phyloP scores from a whole-genome alignment of 345 rosid species.

The Boechera divaricarpa region DNA sequence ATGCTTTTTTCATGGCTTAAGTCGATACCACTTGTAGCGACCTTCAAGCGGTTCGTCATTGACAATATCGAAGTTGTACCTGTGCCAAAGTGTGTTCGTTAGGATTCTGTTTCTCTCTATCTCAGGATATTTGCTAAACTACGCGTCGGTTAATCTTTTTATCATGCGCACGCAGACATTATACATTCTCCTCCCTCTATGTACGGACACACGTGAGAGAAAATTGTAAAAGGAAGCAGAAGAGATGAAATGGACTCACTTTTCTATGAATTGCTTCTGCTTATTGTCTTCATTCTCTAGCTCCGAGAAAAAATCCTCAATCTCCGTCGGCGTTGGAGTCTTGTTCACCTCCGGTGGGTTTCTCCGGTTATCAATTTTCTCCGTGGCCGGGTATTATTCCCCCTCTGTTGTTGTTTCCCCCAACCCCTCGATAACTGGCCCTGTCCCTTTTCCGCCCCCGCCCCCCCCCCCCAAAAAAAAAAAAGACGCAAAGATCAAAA shows the following conservation, averaged over 20 bases:
- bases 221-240: neutral
- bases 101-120: slow-evolving; percentile 42
- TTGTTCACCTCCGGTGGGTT: slow-evolving; percentile 27
- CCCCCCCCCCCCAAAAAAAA: neutral
- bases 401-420: slow-evolving; percentile 40
- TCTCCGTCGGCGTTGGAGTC: slow-evolving; percentile 49
- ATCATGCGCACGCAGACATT: slow-evolving; percentile 51
- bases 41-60: slow-evolving; percentile 73
- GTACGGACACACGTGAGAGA: slow-evolving; percentile 32
- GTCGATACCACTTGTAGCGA: slow-evolving; percentile 70
- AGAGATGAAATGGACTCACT: slow-evolving; percentile 47
- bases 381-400: slow-evolving; percentile 34
- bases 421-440: slow-evolving; percentile 39
- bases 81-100: slow-evolving; percentile 47
- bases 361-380: slow-evolving; percentile 7
- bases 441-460: slow-evolving; percentile 41
- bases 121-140: slow-evolving; percentile 30
- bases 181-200: slow-evolving; percentile 6
- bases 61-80: slow-evolving; percentile 78
- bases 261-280: slow-evolving; percentile 55
- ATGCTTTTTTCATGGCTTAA: slow-evolving; percentile 41
- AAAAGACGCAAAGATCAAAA: neutral
- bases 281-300: slow-evolving; percentile 48
- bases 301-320: slow-evolving; percentile 50
- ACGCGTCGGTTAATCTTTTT: slow-evolving; percentile 37